These are phyloP conservation scores for Exophiala bonariae DNA, from an alignment of 2,329 filamentous ascomycete species.

Conservation along the genomic window DNA sequence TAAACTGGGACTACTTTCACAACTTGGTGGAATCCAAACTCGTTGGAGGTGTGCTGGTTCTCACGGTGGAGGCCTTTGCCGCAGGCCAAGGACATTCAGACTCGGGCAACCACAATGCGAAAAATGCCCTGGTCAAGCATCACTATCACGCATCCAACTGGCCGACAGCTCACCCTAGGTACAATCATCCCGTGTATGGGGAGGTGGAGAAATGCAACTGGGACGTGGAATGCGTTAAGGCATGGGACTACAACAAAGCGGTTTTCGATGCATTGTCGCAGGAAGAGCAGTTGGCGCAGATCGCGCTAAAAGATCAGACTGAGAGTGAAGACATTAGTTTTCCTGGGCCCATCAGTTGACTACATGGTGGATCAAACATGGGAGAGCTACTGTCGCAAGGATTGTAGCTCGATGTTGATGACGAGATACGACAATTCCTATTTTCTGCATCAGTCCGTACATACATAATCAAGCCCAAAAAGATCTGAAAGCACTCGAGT, in stretches of 20 bases:
- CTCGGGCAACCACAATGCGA: slow-evolving; percentile 67
- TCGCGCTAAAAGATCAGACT: slow-evolving; percentile 40
- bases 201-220: slow-evolving; percentile 73
- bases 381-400: too few relatives aligned
- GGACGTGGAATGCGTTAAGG: slow-evolving; percentile 62
- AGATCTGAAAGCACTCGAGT: too few relatives aligned
- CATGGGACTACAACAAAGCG: slow-evolving; percentile 66
- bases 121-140: slow-evolving; percentile 68
- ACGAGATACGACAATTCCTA: too few relatives aligned
- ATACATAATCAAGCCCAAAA: too few relatives aligned
- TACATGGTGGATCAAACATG: too few relatives aligned
- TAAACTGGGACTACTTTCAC: slow-evolving; percentile 67
- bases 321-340: slow-evolving; percentile 11
- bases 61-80: slow-evolving; percentile 71
- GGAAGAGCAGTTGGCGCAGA: slow-evolving; percentile 58
- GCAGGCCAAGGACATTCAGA: slow-evolving; percentile 73
- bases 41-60: slow-evolving; percentile 63
- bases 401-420: too few relatives aligned
- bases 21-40: slow-evolving; percentile 66
- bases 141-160: slow-evolving; percentile 74
- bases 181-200: slow-evolving; percentile 67
- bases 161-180: slow-evolving; percentile 66
- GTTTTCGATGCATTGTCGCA: slow-evolving; percentile 59
- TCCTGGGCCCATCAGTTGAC: too few relatives aligned
- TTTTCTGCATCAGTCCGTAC: too few relatives aligned